Conservation (phyloP, 2,329 filamentous ascomycete genomes). For the Atkinsonella hypoxylon region DNA sequence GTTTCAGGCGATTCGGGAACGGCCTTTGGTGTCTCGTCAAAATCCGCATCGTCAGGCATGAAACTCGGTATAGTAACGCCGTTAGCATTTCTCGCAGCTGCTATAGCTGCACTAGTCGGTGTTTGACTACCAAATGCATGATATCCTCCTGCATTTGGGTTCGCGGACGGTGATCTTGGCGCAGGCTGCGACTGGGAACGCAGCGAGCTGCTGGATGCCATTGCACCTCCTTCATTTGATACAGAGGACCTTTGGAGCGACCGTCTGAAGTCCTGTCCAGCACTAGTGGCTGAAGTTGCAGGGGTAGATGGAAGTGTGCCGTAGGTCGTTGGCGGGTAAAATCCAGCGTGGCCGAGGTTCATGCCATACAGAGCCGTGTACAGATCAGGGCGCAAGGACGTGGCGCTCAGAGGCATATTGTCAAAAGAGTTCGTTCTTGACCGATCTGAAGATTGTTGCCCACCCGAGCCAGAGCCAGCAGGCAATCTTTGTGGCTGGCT, state of each 20-base stretch:
- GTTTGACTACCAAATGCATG: conserved; percentile 18
- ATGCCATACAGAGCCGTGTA: conserved; percentile 36
- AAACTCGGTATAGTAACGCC: conserved; percentile 43
- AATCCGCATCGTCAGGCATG: conserved; percentile 40
- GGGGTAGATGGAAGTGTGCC: conserved; percentile 46
- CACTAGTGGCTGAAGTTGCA: conserved; percentile 30
- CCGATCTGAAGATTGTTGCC: conserved; percentile 30
- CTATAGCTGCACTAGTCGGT: conserved; percentile 23
- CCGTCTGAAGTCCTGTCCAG: conserved; percentile 41
- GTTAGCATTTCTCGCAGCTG: conserved; percentile 31
- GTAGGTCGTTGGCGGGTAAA: conserved; percentile 36
- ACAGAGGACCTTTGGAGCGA: conserved; percentile 42
- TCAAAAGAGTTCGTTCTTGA: conserved; percentile 53
- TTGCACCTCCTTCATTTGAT: conserved; percentile 34
- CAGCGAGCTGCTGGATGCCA: conserved; percentile 40
- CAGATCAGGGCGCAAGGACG: conserved; percentile 40
- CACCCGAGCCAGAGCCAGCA: conserved; percentile 13
- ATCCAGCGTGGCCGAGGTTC: conserved; percentile 26
- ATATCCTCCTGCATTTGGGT: conserved; percentile 13
- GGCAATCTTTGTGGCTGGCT: conserved; percentile 21
- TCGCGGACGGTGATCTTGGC: conserved; percentile 29
- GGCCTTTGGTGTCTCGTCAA: conserved; percentile 31
- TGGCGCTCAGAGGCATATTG: conserved; percentile 46
- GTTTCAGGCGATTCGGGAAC: conserved; percentile 34
- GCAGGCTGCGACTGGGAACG: conserved; percentile 58